Percentiles rank a stretch among this genome's conserved stretches.
These are phyloP conservation scores for Arthonia radiata DNA, from an alignment of 495 filamentous ascomycete species.

Conservation along the genomic window DNA sequence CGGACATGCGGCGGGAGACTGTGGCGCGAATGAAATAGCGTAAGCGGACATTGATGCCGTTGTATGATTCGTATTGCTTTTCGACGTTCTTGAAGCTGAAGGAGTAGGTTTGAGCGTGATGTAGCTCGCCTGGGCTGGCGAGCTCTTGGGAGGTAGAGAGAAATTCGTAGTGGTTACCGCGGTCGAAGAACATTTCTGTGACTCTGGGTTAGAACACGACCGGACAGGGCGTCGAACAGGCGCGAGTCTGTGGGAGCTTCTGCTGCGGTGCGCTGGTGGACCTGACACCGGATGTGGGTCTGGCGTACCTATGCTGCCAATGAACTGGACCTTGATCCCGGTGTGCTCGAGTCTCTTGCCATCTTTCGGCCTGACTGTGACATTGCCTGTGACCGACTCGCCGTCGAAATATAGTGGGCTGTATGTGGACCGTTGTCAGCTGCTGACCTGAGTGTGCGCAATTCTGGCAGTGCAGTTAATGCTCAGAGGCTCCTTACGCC, in stretches of 20 bases:
- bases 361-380: conserved; percentile 92
- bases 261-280: no score
- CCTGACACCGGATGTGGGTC: conserved; percentile 4
- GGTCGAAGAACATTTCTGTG: conserved; percentile 95
- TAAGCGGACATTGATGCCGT: conserved; percentile 96
- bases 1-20: conserved; percentile 85
- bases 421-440: no score
- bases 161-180: conserved; percentile 98
- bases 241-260: no score
- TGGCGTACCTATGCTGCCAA: conserved; percentile 73
- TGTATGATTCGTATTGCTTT: conserved; percentile 99
- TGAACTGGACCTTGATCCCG: conserved; percentile 99
- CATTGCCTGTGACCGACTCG: conserved; percentile 86
- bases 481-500: no score
- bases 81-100: conserved; percentile 99
- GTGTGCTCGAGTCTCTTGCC: conserved; percentile 95
- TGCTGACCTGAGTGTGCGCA: no score
- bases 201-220: background rate
- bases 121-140: conserved; percentile 84
- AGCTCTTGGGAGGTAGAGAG: conserved; percentile 88
- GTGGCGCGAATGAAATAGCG: conserved; percentile 97
- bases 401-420: conserved; percentile 96
- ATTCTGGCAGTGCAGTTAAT: no score
- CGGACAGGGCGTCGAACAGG: background rate
- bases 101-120: conserved; percentile 94